Evolutionary conservation across 768 basidiomycete species (phyloP).

Genomic region (Lentinula raphanica): DNA sequence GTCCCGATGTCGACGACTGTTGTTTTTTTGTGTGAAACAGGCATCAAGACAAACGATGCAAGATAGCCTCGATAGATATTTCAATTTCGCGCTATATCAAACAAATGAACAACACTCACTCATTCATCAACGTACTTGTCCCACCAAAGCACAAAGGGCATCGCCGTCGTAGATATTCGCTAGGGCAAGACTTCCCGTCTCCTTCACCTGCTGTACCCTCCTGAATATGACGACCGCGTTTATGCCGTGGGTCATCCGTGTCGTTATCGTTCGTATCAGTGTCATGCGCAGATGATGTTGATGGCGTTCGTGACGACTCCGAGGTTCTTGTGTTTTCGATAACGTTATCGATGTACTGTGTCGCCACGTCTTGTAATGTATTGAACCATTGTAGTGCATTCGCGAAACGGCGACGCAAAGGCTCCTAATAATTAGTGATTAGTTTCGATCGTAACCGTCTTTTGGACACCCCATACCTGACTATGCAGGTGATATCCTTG

Average conservation of each 20-base stretch:
- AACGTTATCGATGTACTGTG: no score
- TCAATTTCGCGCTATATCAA: not conserved
- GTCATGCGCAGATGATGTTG: no score
- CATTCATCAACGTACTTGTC: not conserved
- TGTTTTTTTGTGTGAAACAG: conserved; percentile 28
- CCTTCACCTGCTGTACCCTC: not conserved
- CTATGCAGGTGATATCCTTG: conserved; percentile 10
- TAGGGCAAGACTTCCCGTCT: conserved; percentile 2
- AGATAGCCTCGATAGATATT: conserved; percentile 14
- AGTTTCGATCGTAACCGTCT: no score
- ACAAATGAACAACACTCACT: no score
- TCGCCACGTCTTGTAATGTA: no score
- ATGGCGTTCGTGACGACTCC: no score
- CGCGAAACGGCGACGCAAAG: conserved; percentile 16
- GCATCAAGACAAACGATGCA: conserved; percentile 26
- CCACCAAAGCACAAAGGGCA: conserved; percentile 26
- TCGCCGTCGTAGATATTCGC: conserved; percentile 15
- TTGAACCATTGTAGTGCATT: no score
- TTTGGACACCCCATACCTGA: conserved; percentile 6
- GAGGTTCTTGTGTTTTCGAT: no score
- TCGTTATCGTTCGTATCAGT: not conserved
- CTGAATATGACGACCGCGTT: not conserved
- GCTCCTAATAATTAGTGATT: conserved; percentile 12
- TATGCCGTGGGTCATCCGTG: not conserved
- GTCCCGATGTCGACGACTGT: conserved; percentile 10